These are phyloP conservation scores for Coemansia sp. DNA, from an alignment of 192 early-diverging fungal genomes.

Conservation along the genomic window DNA sequence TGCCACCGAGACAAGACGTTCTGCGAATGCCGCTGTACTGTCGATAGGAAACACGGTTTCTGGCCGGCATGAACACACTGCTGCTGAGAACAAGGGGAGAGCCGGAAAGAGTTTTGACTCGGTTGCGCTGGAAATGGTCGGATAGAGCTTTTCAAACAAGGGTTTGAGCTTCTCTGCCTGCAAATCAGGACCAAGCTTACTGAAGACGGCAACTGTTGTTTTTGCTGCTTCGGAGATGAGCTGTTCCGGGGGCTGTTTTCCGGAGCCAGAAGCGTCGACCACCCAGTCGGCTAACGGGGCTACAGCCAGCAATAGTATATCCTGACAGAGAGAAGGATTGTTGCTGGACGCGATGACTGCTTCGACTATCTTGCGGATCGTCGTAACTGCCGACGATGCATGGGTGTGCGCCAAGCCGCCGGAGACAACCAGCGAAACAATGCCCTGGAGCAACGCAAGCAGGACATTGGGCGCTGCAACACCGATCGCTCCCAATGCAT, in stretches of 20 bases:
- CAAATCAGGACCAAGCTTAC: constrained; percentile 20
- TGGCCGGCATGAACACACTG: constrained; percentile 41
- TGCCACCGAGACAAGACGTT: constrained; percentile 41
- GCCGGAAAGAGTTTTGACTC: not conserved
- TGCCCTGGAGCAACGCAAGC: constrained; percentile 23
- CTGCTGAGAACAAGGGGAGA: constrained; percentile 37
- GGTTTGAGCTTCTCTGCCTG: constrained; percentile 24
- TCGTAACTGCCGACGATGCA: constrained; percentile 17
- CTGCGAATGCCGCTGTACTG: constrained; percentile 48
- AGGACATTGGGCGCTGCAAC: constrained; percentile 28
- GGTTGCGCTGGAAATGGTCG: not conserved
- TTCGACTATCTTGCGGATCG: constrained; percentile 48
- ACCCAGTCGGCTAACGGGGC: constrained; percentile 33
- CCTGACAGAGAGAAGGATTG: not conserved
- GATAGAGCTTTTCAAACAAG: constrained; percentile 25
- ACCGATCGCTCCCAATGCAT: constrained; percentile 46
- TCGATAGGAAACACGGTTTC: constrained; percentile 57
- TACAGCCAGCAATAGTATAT: constrained; percentile 18
- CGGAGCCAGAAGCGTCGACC: not conserved
- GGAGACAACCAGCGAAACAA: constrained; percentile 15
- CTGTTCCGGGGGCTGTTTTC: not conserved
- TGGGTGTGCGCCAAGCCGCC: constrained; percentile 22
- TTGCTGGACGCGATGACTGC: constrained; percentile 8
- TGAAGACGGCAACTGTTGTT: constrained; percentile 21
- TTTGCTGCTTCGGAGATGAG: constrained; percentile 39